Percentiles rank a stretch among this genome's conserved stretches.
Evolutionary conservation across 1,284 basidiomycete genomes (phyloP).

Genomic region (Fomitopsis betulina): DNA sequence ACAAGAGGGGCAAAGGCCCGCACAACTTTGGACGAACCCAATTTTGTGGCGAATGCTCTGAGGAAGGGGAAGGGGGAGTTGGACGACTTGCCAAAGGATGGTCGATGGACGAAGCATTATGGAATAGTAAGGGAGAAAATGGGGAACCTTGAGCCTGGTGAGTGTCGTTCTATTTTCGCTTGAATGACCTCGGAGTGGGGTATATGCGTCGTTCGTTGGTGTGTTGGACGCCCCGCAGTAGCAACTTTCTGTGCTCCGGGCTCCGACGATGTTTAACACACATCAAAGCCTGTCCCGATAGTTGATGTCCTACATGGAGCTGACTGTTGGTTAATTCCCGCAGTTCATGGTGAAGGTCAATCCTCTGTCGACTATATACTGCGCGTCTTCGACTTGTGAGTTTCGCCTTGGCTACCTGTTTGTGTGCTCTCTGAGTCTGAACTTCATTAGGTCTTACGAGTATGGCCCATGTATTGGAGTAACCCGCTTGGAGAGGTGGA

Average conservation of each 20-base stretch:
- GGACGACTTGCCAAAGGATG: conserved; percentile 40
- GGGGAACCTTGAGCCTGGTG: conserved; percentile 57
- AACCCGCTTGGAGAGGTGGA: conserved; percentile 82
- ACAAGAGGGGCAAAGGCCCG: conserved; percentile 9
- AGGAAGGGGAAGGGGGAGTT: conserved; percentile 24
- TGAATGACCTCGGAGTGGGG: neutral
- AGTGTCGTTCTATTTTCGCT: conserved; percentile 23
- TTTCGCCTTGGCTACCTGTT: too few relatives aligned
- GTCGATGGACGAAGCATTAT: conserved; percentile 46
- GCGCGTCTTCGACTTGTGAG: conserved; percentile 72
- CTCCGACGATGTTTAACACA: too few relatives aligned
- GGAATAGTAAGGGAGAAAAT: conserved; percentile 46
- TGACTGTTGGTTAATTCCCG: neutral
- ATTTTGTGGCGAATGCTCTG: conserved; percentile 13
- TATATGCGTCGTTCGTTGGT: neutral
- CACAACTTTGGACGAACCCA: conserved; percentile 3
- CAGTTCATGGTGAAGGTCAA: conserved; percentile 62
- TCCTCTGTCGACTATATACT: conserved; percentile 69
- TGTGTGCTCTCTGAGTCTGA: too few relatives aligned
- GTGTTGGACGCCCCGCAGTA: too few relatives aligned
- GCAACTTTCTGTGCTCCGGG: too few relatives aligned
- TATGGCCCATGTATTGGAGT: conserved; percentile 88
- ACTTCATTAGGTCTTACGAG: conserved; percentile 60
- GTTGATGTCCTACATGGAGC: neutral
- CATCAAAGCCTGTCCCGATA: too few relatives aligned